A percentile compares a stretch with the other conserved stretches of the same genome.
These are phyloP conservation scores for Plasmodium malariae DNA, from an alignment of 169 alveolate genomes.

Conservation along the genomic window DNA sequence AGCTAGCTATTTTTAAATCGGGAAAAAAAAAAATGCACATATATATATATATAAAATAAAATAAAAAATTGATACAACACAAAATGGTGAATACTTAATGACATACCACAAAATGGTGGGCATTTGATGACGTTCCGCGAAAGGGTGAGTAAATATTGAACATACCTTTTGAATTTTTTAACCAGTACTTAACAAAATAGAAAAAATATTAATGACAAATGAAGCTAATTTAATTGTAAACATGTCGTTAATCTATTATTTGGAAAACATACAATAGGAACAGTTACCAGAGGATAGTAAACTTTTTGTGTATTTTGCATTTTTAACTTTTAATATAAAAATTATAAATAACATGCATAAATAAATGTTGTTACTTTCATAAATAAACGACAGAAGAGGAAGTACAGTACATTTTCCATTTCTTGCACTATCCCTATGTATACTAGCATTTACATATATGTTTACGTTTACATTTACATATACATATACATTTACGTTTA, in stretches of 20 bases:
- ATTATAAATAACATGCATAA: too few species aligned
- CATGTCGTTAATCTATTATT: neutral
- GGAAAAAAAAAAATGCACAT: too few species aligned
- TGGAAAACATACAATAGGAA: neutral
- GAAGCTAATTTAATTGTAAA: neutral
- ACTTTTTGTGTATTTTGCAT: neutral
- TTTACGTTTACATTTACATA: too few species aligned
- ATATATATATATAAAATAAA: too few species aligned
- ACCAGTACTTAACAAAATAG: neutral
- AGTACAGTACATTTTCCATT: too few species aligned
- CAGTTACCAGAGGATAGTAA: neutral
- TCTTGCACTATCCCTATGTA: too few species aligned
- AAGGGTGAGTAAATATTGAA: neutral
- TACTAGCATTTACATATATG: too few species aligned
- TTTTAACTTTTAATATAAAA: too few species aligned
- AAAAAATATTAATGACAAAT: neutral
- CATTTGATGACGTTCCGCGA: neutral
- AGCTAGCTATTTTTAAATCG: neutral
- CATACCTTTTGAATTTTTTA: neutral
- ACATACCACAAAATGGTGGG: neutral
- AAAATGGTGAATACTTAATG: neutral
- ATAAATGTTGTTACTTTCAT: too few species aligned
- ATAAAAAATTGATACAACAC: too few species aligned
- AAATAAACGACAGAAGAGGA: too few species aligned
- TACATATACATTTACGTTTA: too few species aligned